Conservation (phyloP, 495 filamentous ascomycete genomes). For the Neurospora pannonica region DNA sequence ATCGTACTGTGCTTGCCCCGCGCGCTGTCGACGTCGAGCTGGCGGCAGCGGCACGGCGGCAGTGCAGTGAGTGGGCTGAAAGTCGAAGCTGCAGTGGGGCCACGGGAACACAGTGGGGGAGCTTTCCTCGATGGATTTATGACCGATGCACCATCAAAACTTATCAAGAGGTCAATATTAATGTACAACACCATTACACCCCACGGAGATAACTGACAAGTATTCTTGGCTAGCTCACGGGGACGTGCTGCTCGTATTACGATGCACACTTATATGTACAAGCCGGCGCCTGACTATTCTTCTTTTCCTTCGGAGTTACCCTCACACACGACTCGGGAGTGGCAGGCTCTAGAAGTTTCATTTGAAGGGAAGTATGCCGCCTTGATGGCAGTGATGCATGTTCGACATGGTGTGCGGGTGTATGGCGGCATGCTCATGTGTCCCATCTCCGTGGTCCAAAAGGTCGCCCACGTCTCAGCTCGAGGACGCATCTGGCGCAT, state of each 20-base stretch:
- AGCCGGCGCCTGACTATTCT: not conserved
- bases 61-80: not conserved
- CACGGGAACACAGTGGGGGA: not conserved
- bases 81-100: not conserved
- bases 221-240: not conserved
- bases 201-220: not conserved
- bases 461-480: conserved; percentile 5
- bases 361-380: not conserved
- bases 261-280: not conserved
- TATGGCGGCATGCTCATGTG: not conserved
- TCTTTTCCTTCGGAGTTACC: not conserved
- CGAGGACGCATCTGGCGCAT: not conserved
- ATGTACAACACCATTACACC: not conserved
- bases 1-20: not conserved
- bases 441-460: not conserved
- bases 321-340: not conserved
- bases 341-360: not conserved
- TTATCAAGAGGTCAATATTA: not conserved
- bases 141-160: too few species aligned
- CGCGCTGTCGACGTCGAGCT: not conserved
- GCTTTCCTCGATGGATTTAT: too few species aligned
- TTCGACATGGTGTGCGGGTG: not conserved
- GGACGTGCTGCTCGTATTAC: not conserved
- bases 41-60: not conserved
- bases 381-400: not conserved